Conservation (phyloP, 2,329 filamentous ascomycete species). For the Rhexocercosporidium sp. region DNA sequence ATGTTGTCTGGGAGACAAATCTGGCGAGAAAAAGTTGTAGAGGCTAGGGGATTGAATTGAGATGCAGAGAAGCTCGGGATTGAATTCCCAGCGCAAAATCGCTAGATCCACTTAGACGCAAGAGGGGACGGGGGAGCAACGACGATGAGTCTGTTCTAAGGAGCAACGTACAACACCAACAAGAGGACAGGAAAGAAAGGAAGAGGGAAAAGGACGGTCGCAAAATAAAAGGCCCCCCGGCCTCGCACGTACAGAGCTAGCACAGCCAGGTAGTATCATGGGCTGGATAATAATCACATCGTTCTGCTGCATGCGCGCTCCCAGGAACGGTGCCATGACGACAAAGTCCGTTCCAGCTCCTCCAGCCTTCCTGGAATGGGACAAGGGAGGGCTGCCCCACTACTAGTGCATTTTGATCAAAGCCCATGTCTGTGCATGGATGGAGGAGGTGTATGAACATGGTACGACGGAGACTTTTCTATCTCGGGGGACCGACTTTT, state of each 20-base stretch:
- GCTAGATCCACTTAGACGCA: conserved; percentile 18
- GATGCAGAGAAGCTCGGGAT: conserved; percentile 1
- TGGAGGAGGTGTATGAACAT: not conserved
- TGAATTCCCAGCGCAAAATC: conserved; percentile 26
- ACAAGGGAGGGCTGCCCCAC: conserved; percentile 31
- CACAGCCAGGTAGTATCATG: conserved; percentile 2
- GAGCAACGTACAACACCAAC: not conserved
- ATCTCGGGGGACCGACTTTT: not conserved
- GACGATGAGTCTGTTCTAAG: not conserved
- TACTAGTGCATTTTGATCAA: conserved; percentile 32
- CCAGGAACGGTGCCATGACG: conserved; percentile 29
- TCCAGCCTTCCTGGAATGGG: conserved; percentile 26
- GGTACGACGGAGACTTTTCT: not conserved
- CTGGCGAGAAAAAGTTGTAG: not conserved
- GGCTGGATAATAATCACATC: conserved; percentile 11
- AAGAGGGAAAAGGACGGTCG: conserved; percentile 3
- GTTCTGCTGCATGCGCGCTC: not conserved
- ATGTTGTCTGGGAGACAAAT: not conserved
- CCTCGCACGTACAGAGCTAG: conserved; percentile 12
- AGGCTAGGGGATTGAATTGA: not conserved
- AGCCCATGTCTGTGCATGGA: conserved; percentile 6
- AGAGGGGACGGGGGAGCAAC: not conserved
- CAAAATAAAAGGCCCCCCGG: conserved; percentile 13
- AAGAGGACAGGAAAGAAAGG: conserved; percentile 9
- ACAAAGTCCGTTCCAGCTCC: conserved; percentile 27